phyloP scores from a whole-genome alignment of 2,329 filamentous ascomycete species.

The Botrytis deweyae region DNA sequence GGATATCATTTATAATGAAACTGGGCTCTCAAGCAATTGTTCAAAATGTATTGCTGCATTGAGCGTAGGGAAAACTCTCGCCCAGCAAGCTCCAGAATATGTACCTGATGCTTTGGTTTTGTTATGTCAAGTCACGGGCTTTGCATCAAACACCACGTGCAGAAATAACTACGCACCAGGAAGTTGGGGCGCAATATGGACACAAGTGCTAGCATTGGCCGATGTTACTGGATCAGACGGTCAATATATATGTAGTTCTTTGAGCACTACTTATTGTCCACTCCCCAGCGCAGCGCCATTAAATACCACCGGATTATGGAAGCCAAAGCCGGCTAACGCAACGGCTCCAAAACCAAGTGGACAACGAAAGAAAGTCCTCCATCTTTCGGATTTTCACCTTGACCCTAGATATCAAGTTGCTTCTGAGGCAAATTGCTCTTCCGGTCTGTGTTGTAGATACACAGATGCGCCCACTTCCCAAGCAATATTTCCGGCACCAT shows the following conservation, averaged over 20 bases:
- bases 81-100: constrained; percentile 48
- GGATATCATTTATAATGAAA: constrained; percentile 44
- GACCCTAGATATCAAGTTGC: constrained; percentile 54
- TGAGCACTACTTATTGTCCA: constrained; percentile 50
- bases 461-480: constrained; percentile 41
- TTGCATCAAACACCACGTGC: constrained; percentile 50
- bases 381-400: constrained; percentile 56
- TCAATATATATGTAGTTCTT: constrained; percentile 54
- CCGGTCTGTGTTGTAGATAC: constrained; percentile 52
- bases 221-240: constrained; percentile 56
- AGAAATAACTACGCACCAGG: constrained; percentile 47
- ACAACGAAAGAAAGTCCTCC: constrained; percentile 54
- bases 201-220: constrained; percentile 54
- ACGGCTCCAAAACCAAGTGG: constrained; percentile 50
- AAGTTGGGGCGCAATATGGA: constrained; percentile 56
- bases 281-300: constrained; percentile 46
- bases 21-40: constrained; percentile 46
- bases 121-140: constrained; percentile 50
- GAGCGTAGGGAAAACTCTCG: constrained; percentile 50
- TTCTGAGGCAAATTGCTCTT: constrained; percentile 54
- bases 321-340: constrained; percentile 51
- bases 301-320: constrained; percentile 50
- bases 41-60: constrained; percentile 54
- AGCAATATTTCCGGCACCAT: constrained; percentile 48
- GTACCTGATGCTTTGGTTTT: constrained; percentile 52